Evolutionary conservation across 441 rosid genomes (phyloP), one percentile per base, ranked within the genome.

Genomic region (Brassica hybrid): DNA sequence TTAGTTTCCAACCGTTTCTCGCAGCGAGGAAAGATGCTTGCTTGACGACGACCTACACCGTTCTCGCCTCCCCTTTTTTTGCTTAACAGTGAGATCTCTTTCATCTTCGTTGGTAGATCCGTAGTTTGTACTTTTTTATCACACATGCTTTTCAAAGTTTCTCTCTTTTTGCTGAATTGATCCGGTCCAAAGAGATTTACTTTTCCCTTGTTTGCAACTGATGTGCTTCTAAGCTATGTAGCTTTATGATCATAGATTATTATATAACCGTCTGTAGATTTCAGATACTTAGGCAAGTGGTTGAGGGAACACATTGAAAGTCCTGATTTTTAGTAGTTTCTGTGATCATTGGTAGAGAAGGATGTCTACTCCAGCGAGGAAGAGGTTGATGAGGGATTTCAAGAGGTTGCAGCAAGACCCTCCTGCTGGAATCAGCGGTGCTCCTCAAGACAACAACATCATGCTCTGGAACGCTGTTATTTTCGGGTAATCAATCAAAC

Each of bases 331-430:
- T 83, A 57, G 68, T 69, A 56, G n/a, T n/a, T n/a, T n/a, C n/a
- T n/a, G n/a, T n/a, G n/a, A n/a, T n/a, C n/a, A n/a, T n/a, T n/a
- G n/a, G n/a, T n/a, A 69, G 82, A 85, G 75, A 88, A 79, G 70
- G 75, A 89, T 89, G 94, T 89, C 94, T 7, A 89, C 94, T 56
- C 91, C 94, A 52, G 82, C 93, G 11, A 89, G 91, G 86, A 89
- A 89, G 79, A 89, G 94, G 76, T 69, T 89, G 90, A 89, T 89
- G 94, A 89, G 94, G 81, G 94, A 89, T 70, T 89, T 89, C 84
- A 89, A 88, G 85, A 86, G 94, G 88, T 81, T 89, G 83, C 94
- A 89, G 69, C 91, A 89, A 75, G 94, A 89, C 75, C 94, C 94
- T 5, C 94, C 94, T 17, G 94, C 94, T 2, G 94, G 94, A 23